These are phyloP conservation scores for Ganoderma multipileum DNA, from an alignment of 1,284 basidiomycete species.

Conservation along the genomic window DNA sequence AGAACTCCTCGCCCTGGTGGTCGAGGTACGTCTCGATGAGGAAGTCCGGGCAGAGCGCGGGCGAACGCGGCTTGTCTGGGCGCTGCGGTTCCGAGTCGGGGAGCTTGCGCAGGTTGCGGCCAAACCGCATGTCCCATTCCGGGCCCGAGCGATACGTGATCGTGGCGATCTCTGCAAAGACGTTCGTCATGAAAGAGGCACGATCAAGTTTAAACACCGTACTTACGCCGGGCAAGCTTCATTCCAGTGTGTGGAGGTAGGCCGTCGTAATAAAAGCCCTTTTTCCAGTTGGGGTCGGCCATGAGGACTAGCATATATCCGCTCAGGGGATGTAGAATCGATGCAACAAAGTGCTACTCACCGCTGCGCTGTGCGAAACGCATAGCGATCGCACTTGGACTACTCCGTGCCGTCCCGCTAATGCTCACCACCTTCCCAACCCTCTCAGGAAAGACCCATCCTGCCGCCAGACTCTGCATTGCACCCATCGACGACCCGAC, in stretches of 20 bases:
- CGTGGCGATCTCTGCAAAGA: constrained; percentile 88
- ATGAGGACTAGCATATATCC: constrained; percentile 79
- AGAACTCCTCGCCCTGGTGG: constrained; percentile 98
- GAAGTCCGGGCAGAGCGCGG: constrained; percentile 95
- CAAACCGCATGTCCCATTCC: constrained; percentile 98
- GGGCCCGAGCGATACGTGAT: constrained; percentile 99
- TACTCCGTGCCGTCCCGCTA: constrained; percentile 92
- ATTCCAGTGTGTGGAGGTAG: constrained; percentile 96
- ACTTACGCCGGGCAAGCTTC: constrained; percentile 95
- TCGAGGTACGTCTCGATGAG: constrained; percentile 99
- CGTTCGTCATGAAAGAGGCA: constrained; percentile 7
- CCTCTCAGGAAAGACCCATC: constrained; percentile 90
- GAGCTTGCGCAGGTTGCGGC: constrained; percentile 68
- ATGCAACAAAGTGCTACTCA: constrained; percentile 46
- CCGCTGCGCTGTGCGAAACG: constrained; percentile 95
- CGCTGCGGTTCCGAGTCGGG: constrained; percentile 43
- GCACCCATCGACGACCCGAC: constrained; percentile 97
- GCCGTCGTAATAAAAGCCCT: constrained; percentile 97
- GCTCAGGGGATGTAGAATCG: constrained; percentile 17
- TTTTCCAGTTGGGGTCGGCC: constrained; percentile 99
- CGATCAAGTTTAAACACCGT: not conserved
- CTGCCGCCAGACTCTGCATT: constrained; percentile 97
- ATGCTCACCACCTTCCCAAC: constrained; percentile 93
- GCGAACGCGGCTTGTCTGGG: constrained; percentile 52
- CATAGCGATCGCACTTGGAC: constrained; percentile 93